Conservation (phyloP, 768 basidiomycete genomes). For the Leucosporidium yakuticum region DNA sequence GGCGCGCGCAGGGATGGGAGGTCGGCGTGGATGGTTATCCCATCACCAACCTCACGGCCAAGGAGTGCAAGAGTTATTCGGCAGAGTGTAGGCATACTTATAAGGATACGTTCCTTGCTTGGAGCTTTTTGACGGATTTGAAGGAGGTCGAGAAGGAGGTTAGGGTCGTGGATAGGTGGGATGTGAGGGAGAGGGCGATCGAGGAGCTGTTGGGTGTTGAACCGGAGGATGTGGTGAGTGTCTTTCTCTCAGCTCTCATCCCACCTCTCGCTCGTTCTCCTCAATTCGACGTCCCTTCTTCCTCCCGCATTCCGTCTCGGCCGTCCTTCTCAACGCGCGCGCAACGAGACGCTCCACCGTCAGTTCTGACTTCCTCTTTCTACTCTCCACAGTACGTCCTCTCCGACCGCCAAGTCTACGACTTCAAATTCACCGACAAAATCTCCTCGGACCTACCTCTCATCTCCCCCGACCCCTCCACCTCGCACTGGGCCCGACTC, state of each 20-base stretch:
- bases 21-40: conserved; percentile 27
- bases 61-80: conserved; percentile 33
- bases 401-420: conserved; percentile 54
- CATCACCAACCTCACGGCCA: conserved; percentile 13
- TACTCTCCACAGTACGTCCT: conserved; percentile 43
- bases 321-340: too few species aligned
- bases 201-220: conserved; percentile 46
- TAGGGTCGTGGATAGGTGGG: conserved; percentile 51
- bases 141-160: conserved; percentile 40
- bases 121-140: conserved; percentile 63
- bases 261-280: not conserved
- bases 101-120: conserved; percentile 60
- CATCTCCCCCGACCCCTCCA: not conserved
- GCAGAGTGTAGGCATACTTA: conserved; percentile 58
- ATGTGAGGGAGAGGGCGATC: conserved; percentile 52
- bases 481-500: conserved; percentile 15
- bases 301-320: too few species aligned
- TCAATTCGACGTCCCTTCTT: too few species aligned
- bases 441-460: conserved; percentile 9
- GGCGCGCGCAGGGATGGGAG: conserved; percentile 10
- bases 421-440: conserved; percentile 57
- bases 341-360: not conserved
- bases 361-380: not conserved
- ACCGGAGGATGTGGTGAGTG: conserved; percentile 32
- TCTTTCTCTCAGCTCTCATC: not conserved